phyloP scores from a whole-genome alignment of 306 rosid species.

The Malus orientalis region DNA sequence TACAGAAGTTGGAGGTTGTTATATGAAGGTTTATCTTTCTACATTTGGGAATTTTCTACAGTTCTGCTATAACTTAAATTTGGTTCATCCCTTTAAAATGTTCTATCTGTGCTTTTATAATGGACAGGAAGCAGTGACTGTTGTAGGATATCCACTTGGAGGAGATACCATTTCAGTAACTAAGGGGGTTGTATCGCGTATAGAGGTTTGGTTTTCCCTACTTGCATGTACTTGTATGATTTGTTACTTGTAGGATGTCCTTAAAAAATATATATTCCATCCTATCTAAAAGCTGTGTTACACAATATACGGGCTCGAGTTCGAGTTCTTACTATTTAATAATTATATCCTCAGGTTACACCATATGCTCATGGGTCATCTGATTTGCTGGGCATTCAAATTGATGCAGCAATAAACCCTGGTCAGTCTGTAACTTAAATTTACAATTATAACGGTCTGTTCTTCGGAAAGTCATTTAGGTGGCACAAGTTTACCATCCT shows the following conservation, averaged over 20 bases:
- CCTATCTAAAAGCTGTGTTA: constrained; percentile 6
- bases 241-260: not conserved
- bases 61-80: constrained; percentile 9
- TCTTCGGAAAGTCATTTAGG: not conserved
- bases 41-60: not conserved
- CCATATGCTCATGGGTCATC: constrained; percentile 97
- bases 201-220: constrained; percentile 57
- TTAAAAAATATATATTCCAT: not conserved
- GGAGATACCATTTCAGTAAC: constrained; percentile 99
- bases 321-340: not conserved
- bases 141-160: constrained; percentile 98
- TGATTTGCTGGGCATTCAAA: constrained; percentile 94
- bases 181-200: constrained; percentile 96
- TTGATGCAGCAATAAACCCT: constrained; percentile 98
- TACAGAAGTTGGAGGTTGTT: not conserved
- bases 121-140: constrained; percentile 94
- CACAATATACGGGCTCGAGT: not conserved
- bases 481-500: not conserved
- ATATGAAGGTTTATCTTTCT: not conserved
- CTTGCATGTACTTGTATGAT: not conserved
- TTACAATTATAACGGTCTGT: not conserved
- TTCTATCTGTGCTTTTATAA: constrained; percentile 10
- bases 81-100: not conserved
- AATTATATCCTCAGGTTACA: constrained; percentile 60
- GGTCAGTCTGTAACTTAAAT: constrained; percentile 44